These are phyloP conservation scores for Anethum foeniculum DNA, from an alignment of 140 eudicot species.

Conservation along the genomic window DNA sequence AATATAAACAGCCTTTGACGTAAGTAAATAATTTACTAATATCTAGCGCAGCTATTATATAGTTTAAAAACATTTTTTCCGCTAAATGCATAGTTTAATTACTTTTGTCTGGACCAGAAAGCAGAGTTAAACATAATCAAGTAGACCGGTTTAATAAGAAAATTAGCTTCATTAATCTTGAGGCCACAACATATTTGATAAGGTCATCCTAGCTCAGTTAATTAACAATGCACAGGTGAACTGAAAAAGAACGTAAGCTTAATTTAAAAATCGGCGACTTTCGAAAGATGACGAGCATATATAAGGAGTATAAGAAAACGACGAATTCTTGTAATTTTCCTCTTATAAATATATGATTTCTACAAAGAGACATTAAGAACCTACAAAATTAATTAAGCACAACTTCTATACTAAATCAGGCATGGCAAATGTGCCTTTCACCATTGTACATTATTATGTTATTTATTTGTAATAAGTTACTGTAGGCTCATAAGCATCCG, in stretches of 20 bases:
- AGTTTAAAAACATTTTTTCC: background rate
- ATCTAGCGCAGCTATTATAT: too few species aligned
- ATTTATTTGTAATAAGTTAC: too few species aligned
- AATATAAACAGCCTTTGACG: background rate
- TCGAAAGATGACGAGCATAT: background rate
- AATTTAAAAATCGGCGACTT: background rate
- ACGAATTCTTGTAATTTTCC: background rate
- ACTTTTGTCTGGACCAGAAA: background rate
- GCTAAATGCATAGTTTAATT: background rate
- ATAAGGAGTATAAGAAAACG: too few species aligned
- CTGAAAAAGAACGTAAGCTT: background rate
- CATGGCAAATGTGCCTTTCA: background rate
- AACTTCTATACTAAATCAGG: background rate
- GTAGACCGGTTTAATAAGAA: background rate
- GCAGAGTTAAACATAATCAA: background rate
- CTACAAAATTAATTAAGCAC: background rate
- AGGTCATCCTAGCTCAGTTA: background rate
- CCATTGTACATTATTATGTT: too few species aligned
- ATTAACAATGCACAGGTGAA: background rate
- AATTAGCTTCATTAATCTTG: background rate
- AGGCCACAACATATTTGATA: too few species aligned
- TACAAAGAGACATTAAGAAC: background rate
- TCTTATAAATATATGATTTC: background rate
- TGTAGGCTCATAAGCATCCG: too few species aligned
- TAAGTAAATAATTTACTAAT: background rate